A percentile compares a stretch with the other conserved stretches of the same genome.
Conservation (phyloP, 192 early-diverging fungal species). For the Coemansia guatemalensis region DNA sequence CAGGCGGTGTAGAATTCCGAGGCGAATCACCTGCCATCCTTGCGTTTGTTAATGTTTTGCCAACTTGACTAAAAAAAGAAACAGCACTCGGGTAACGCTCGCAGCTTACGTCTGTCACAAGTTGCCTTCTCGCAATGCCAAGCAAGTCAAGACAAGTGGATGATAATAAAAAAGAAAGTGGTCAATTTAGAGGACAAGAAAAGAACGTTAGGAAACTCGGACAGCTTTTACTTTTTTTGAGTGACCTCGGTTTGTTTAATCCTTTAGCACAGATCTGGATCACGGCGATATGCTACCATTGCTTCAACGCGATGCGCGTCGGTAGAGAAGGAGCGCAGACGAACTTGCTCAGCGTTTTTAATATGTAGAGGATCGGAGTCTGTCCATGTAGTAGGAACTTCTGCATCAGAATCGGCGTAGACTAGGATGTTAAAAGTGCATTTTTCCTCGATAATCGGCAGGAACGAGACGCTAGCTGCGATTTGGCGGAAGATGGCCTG, state of each 20-base stretch:
- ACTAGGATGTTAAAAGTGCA: slow-evolving; percentile 92
- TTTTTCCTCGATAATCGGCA: slow-evolving; percentile 84
- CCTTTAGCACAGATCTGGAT: slow-evolving; percentile 54
- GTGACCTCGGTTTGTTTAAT: neutral
- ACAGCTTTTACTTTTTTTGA: neutral
- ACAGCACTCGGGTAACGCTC: neutral
- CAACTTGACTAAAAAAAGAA: neutral
- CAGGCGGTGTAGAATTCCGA: slow-evolving; percentile 19
- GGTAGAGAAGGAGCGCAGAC: slow-evolving; percentile 80
- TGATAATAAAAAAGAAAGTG: slow-evolving; percentile 1
- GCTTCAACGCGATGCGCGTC: slow-evolving; percentile 80
- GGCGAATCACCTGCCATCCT: slow-evolving; percentile 20
- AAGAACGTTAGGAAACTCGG: neutral
- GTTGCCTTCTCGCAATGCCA: neutral
- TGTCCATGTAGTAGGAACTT: slow-evolving; percentile 83
- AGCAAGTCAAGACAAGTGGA: neutral
- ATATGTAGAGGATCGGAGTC: slow-evolving; percentile 81
- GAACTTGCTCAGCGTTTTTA: slow-evolving; percentile 82
- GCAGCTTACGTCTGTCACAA: neutral
- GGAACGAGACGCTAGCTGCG: slow-evolving; percentile 83
- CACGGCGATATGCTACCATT: slow-evolving; percentile 80
- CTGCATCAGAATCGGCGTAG: slow-evolving; percentile 83
- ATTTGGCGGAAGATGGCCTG: slow-evolving; percentile 92
- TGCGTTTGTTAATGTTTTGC: neutral
- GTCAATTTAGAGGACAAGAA: slow-evolving; percentile 4